Conservation (phyloP, 768 basidiomycete species). For the Trichaptum fuscoviolaceum region DNA sequence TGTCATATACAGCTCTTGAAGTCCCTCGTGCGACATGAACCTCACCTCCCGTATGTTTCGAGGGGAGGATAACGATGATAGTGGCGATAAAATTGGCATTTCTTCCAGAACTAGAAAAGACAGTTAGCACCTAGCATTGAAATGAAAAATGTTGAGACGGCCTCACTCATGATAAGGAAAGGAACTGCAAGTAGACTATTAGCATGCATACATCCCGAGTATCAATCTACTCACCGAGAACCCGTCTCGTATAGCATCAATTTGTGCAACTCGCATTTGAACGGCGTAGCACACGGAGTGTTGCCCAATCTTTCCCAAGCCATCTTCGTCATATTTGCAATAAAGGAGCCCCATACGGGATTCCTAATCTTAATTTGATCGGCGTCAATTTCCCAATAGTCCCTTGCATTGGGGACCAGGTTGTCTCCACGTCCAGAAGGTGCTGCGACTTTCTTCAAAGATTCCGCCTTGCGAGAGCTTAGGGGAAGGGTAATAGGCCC, state of each 20-base stretch:
- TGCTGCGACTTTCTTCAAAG: constrained; percentile 31
- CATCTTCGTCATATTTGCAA: constrained; percentile 24
- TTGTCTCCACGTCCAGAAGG: constrained; percentile 40
- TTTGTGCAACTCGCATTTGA: constrained; percentile 40
- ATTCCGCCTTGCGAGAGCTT: constrained; percentile 31
- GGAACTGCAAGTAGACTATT: constrained; percentile 22
- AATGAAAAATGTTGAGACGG: background rate
- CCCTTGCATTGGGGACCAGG: constrained; percentile 36
- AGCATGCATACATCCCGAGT: background rate
- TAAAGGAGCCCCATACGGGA: constrained; percentile 32
- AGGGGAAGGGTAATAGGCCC: constrained; percentile 42
- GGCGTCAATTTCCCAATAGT: constrained; percentile 49
- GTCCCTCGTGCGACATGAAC: constrained; percentile 37
- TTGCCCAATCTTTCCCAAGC: constrained; percentile 29
- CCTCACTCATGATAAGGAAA: constrained; percentile 42
- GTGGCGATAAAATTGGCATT: constrained; percentile 46
- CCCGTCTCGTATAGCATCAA: constrained; percentile 42
- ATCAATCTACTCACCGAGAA: constrained; percentile 36
- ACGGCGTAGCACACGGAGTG: constrained; percentile 32
- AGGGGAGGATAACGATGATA: constrained; percentile 42
- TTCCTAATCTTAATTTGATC: constrained; percentile 34
- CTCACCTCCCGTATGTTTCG: constrained; percentile 39
- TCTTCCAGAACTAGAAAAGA: constrained; percentile 36
- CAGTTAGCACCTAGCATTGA: background rate
- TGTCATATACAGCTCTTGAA: constrained; percentile 30